Conservation (phyloP, 306 rosid species). For the Malus asiatica region DNA sequence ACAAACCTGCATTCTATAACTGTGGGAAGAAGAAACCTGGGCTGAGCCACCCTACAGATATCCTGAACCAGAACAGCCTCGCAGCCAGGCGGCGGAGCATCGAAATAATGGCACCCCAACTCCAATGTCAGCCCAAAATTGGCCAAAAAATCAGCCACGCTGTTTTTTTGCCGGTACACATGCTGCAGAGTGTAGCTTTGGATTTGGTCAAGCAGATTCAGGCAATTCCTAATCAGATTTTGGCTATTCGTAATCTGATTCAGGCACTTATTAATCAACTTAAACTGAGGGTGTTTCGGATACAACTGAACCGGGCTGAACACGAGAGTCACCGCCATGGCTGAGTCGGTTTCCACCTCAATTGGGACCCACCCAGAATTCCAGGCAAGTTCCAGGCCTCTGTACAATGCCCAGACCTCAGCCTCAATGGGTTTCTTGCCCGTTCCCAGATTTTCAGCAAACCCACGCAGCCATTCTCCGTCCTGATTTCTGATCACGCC, state of each 20-base stretch:
- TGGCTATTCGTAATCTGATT: too few relatives aligned
- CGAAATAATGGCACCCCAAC: background rate
- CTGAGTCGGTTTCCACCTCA: background rate
- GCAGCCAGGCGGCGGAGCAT: background rate
- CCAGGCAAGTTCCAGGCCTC: conserved; percentile 1
- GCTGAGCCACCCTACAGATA: background rate
- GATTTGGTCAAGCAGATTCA: background rate
- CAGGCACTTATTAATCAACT: background rate
- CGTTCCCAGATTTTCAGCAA: background rate
- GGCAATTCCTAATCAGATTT: background rate
- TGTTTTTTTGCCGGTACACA: background rate
- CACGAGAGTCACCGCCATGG: background rate
- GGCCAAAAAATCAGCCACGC: conserved; percentile 4
- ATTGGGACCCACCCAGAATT: background rate
- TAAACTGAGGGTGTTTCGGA: background rate
- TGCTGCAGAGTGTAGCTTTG: background rate
- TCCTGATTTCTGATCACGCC: background rate
- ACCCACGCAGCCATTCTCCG: conserved; percentile 3
- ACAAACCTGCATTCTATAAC: background rate
- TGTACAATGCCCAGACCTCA: background rate
- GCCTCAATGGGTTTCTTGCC: background rate
- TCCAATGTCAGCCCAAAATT: background rate
- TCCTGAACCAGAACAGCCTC: background rate
- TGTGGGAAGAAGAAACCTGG: background rate
- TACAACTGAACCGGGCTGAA: background rate